Evolutionary conservation across 2,329 filamentous ascomycete genomes (phyloP).

Genomic region (Alternaria rosae): DNA sequence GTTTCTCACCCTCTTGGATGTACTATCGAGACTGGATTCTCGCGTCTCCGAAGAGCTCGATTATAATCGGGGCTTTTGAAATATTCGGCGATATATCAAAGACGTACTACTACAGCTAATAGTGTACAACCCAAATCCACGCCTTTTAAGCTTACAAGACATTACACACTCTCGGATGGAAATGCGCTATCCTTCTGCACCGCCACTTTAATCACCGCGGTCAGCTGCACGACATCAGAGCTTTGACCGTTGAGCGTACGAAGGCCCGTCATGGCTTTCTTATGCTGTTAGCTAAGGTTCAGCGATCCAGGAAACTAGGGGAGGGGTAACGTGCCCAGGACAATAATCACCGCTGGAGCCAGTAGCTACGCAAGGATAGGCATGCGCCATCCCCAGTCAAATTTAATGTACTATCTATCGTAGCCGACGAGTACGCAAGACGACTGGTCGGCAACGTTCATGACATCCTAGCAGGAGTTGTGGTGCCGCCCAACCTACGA

Average conservation of each 20-base stretch:
- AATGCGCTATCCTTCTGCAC: neutral
- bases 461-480: neutral
- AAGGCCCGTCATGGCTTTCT: neutral
- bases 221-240: too few species aligned
- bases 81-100: neutral
- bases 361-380: neutral
- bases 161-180: neutral
- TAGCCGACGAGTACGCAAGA: neutral
- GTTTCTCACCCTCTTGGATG: neutral
- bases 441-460: neutral
- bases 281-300: neutral
- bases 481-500: neutral
- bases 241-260: neutral
- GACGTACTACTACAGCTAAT: neutral
- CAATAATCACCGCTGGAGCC: neutral
- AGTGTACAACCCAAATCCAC: neutral
- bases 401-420: neutral
- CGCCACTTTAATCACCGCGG: neutral
- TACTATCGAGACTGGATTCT: neutral
- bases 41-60: neutral
- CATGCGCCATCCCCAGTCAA: neutral
- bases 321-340: neutral
- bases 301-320: neutral
- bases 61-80: neutral
- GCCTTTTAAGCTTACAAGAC: neutral